Percentiles rank a stretch among this genome's conserved stretches.
Conservation (phyloP, 2,329 filamentous ascomycete genomes). For the Pseudopithomyces maydicus region DNA sequence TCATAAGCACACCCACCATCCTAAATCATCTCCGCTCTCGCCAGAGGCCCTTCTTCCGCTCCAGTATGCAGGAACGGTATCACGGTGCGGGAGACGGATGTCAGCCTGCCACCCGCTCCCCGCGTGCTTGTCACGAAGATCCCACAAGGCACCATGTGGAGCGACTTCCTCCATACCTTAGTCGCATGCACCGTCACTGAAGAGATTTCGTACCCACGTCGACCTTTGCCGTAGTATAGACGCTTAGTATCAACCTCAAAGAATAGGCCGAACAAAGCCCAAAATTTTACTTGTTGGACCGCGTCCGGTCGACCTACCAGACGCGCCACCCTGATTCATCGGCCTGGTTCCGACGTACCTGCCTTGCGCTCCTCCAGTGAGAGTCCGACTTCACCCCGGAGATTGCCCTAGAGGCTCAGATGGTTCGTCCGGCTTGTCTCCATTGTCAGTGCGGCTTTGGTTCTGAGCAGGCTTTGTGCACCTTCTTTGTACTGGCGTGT, state of each 20-base stretch:
- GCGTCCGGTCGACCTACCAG: not conserved
- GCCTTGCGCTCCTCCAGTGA: not conserved
- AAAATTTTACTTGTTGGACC: not conserved
- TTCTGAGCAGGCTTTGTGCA: not conserved
- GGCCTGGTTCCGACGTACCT: not conserved
- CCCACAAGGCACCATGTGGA: not conserved
- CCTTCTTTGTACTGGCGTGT: not conserved
- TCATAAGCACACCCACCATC: not conserved
- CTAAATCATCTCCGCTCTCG: not conserved
- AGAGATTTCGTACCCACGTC: not conserved
- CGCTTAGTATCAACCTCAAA: not conserved
- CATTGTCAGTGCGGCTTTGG: not conserved
- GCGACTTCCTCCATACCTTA: not conserved
- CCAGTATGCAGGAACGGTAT: not conserved
- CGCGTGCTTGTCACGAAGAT: not conserved
- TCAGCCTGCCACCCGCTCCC: not conserved
- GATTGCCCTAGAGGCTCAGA: slow-evolving; percentile 4
- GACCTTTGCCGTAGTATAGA: not conserved
- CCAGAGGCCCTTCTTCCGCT: not conserved
- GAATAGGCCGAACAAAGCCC: not conserved
- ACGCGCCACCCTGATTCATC: not conserved
- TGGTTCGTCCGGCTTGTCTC: not conserved
- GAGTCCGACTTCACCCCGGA: slow-evolving; percentile 3
- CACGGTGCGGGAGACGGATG: not conserved
- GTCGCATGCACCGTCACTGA: not conserved